phyloP scores from a whole-genome alignment of 495 filamentous ascomycete species.

The Ramalina peruviana region DNA sequence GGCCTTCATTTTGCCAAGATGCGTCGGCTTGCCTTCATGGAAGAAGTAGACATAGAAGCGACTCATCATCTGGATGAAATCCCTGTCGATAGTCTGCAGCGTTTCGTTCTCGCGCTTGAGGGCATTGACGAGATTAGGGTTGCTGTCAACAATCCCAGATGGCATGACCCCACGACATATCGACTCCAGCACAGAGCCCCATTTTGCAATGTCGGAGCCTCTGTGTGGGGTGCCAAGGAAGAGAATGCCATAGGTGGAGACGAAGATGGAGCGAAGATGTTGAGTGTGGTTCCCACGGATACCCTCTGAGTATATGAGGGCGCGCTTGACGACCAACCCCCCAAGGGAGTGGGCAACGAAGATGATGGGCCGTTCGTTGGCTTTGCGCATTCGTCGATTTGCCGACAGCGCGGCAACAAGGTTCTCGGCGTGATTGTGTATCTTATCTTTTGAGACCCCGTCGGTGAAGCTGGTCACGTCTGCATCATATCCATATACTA shows the following conservation, averaged over 20 bases:
- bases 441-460: slow-evolving; percentile 52
- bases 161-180: slow-evolving; percentile 60
- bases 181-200: slow-evolving; percentile 59
- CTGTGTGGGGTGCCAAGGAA: slow-evolving; percentile 84
- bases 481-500: slow-evolving; percentile 79
- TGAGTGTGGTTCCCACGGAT: slow-evolving; percentile 51
- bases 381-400: slow-evolving; percentile 42
- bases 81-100: slow-evolving; percentile 63
- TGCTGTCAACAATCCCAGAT: slow-evolving; percentile 54
- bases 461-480: slow-evolving; percentile 55
- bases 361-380: slow-evolving; percentile 55
- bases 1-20: slow-evolving; percentile 37
- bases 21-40: slow-evolving; percentile 53
- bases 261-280: slow-evolving; percentile 63
- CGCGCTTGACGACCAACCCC: slow-evolving; percentile 66
- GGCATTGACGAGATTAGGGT: slow-evolving; percentile 53
- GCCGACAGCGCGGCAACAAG: slow-evolving; percentile 47
- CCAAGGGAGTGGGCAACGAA: slow-evolving; percentile 79
- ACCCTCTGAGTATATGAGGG: slow-evolving; percentile 50
- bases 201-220: slow-evolving; percentile 62
- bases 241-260: slow-evolving; percentile 72
- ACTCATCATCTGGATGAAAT: slow-evolving; percentile 59
- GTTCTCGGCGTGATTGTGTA: slow-evolving; percentile 76
- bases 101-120: slow-evolving; percentile 68
- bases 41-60: slow-evolving; percentile 61